phyloP scores from a whole-genome alignment of 768 basidiomycete species.

The Lentinula sp. region DNA sequence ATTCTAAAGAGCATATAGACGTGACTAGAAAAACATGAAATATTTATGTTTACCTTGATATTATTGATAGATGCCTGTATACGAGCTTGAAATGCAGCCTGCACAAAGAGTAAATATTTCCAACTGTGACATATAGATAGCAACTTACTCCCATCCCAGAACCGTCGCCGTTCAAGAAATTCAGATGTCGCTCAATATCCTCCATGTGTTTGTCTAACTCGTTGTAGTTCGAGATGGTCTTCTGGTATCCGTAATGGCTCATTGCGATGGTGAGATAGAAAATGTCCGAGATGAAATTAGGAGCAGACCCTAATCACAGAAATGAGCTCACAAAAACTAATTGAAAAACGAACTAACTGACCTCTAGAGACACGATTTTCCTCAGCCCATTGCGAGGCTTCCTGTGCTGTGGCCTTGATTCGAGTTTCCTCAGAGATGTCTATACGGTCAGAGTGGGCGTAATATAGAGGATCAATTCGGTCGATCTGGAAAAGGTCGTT shows the following conservation, averaged over 20 bases:
- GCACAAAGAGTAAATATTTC: background rate
- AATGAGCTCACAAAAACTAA: background rate
- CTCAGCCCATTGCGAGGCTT: conserved; percentile 69
- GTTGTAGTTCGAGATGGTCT: conserved; percentile 71
- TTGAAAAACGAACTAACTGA: conserved; percentile 13
- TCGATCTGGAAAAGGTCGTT: conserved; percentile 55
- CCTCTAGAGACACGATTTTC: conserved; percentile 40
- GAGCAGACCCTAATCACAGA: conserved; percentile 39
- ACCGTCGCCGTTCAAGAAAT: conserved; percentile 66
- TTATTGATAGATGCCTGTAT: conserved; percentile 73
- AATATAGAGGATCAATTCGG: conserved; percentile 83
- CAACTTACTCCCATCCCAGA: conserved; percentile 76
- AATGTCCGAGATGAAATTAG: conserved; percentile 93
- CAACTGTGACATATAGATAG: background rate
- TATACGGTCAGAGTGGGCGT: conserved; percentile 64
- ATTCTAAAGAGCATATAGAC: conserved; percentile 29
- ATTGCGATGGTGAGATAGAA: conserved; percentile 87
- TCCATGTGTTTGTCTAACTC: conserved; percentile 70
- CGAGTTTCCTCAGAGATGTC: conserved; percentile 86
- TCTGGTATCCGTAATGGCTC: conserved; percentile 84
- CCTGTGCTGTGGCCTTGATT: conserved; percentile 87
- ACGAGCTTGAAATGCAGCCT: conserved; percentile 72
- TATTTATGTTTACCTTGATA: conserved; percentile 53
- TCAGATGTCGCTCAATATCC: conserved; percentile 72
- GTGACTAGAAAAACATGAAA: background rate